A percentile compares a stretch with the other conserved stretches of the same genome.
phyloP scores from a whole-genome alignment of 148 eudicot genomes.

The Arctostaphylos glauca region DNA sequence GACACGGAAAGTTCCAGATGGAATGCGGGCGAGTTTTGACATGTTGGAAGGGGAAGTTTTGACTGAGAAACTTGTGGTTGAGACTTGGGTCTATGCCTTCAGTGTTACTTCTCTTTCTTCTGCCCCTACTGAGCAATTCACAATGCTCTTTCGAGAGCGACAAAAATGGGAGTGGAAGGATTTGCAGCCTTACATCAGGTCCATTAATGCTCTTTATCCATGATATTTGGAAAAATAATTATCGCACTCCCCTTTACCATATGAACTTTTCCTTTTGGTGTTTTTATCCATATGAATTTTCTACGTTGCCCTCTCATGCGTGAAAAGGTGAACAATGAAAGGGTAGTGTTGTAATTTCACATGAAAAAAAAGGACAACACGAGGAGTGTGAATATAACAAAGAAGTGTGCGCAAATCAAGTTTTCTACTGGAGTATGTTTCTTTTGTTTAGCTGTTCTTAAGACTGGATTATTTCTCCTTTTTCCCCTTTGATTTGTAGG shows the following conservation, averaged over 20 bases:
- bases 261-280: no score
- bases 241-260: no score
- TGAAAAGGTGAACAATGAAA: no score
- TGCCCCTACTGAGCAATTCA: slow-evolving; percentile 74
- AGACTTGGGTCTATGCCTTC: slow-evolving; percentile 62
- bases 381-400: no score
- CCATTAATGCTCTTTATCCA: background rate
- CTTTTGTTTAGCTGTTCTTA: background rate
- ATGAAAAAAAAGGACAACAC: no score
- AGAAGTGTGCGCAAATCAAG: no score
- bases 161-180: slow-evolving; percentile 97
- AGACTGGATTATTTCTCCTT: background rate
- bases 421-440: background rate
- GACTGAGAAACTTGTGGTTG: slow-evolving; percentile 73
- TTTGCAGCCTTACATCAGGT: slow-evolving; percentile 91
- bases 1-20: slow-evolving; percentile 61
- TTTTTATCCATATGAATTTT: no score
- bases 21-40: slow-evolving; percentile 61
- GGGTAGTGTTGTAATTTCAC: no score
- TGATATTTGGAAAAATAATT: background rate
- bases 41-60: slow-evolving; percentile 87
- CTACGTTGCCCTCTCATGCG: no score
- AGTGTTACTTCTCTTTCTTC: slow-evolving; percentile 80
- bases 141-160: slow-evolving; percentile 67
- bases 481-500: slow-evolving; percentile 36